These are phyloP conservation scores for Hysterium pulicare DNA, from an alignment of 2,329 filamentous ascomycete genomes.

Conservation along the genomic window DNA sequence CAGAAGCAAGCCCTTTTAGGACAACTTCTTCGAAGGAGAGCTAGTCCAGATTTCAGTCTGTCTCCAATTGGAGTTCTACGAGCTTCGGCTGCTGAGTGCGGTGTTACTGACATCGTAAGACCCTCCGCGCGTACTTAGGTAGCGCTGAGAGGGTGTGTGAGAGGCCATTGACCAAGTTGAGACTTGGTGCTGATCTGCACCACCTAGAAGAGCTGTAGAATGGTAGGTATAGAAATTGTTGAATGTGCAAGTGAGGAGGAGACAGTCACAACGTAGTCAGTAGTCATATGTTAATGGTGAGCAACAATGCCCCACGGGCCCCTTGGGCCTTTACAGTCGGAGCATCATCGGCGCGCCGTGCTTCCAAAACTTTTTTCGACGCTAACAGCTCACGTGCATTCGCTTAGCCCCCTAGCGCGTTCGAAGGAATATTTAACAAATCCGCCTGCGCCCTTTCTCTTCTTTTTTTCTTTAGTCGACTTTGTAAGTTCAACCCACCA, in stretches of 20 bases:
- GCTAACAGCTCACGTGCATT: too few species aligned
- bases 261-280: too few species aligned
- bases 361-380: too few species aligned
- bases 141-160: slow-evolving; percentile 56
- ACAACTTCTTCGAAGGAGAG: slow-evolving; percentile 90
- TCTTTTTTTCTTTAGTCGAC: slow-evolving; percentile 10
- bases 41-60: slow-evolving; percentile 41
- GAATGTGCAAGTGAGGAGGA: too few species aligned
- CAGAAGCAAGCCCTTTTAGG: slow-evolving; percentile 79
- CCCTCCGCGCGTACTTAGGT: slow-evolving; percentile 61
- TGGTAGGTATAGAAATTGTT: too few species aligned
- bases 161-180: slow-evolving; percentile 45
- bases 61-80: slow-evolving; percentile 1
- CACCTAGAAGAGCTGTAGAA: too few species aligned
- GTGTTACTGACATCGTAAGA: slow-evolving; percentile 55
- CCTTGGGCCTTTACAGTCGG: too few species aligned
- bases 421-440: background rate
- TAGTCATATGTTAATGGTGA: too few species aligned
- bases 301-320: too few species aligned
- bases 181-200: too few species aligned
- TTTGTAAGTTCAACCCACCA: slow-evolving; percentile 3
- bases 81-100: background rate
- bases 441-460: slow-evolving; percentile 4
- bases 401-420: too few species aligned
- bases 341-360: too few species aligned